These are phyloP conservation scores for Volutella citrinella DNA, from an alignment of 2,329 filamentous ascomycete genomes.

Conservation along the genomic window DNA sequence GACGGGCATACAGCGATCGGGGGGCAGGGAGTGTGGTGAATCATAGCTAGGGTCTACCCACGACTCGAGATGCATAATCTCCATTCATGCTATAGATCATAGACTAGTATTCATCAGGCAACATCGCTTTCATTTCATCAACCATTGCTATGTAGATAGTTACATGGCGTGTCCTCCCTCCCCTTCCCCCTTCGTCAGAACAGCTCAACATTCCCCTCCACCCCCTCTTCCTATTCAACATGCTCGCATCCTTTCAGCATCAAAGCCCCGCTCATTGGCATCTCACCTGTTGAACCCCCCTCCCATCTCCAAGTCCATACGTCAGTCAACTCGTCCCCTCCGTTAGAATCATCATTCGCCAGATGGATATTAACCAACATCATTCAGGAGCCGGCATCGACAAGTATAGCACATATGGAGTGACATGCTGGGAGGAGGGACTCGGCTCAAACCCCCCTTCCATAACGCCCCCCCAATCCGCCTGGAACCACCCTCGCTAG, in stretches of 20 bases:
- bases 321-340: slow-evolving; percentile 6
- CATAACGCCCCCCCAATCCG: slow-evolving; percentile 16
- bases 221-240: slow-evolving; percentile 4
- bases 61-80: no score
- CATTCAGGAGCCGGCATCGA: slow-evolving; percentile 6
- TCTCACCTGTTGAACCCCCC: neutral
- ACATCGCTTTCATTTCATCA: slow-evolving; percentile 21
- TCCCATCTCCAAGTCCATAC: neutral
- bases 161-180: slow-evolving; percentile 10
- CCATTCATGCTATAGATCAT: no score
- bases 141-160: slow-evolving; percentile 11
- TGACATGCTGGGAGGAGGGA: no score
- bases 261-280: slow-evolving; percentile 2
- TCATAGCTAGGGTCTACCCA: no score
- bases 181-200: slow-evolving; percentile 1
- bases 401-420: no score
- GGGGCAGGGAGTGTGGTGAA: no score
- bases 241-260: slow-evolving; percentile 2
- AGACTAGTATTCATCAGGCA: slow-evolving; percentile 15
- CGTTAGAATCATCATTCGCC: slow-evolving; percentile 4
- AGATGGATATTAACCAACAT: slow-evolving; percentile 11
- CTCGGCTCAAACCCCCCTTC: slow-evolving; percentile 6
- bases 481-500: slow-evolving; percentile 10
- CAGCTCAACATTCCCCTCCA: slow-evolving; percentile 8
- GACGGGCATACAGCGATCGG: no score